These are phyloP conservation scores for Sporobolomyces phaffii DNA, from an alignment of 768 basidiomycete genomes.

Conservation along the genomic window DNA sequence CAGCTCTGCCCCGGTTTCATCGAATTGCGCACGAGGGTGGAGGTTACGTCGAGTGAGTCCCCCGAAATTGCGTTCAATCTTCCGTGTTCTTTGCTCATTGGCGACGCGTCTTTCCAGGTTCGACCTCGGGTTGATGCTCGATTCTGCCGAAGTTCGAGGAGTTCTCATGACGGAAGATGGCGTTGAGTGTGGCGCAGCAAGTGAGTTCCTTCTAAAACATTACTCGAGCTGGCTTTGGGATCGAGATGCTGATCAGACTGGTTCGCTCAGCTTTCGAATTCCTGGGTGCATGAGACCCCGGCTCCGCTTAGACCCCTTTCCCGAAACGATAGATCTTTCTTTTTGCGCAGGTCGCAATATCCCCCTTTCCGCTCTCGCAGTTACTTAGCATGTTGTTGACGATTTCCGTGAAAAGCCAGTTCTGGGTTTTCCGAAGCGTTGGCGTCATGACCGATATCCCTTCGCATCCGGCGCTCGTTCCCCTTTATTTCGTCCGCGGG, in stretches of 20 bases:
- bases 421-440: no score
- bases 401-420: no score
- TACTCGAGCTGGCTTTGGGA: no score
- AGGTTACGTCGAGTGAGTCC: conserved; percentile 35
- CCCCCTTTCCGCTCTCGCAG: neutral
- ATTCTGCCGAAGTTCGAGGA: conserved; percentile 36
- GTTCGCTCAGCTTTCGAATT: conserved; percentile 32
- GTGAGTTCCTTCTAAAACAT: neutral
- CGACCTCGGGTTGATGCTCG: conserved; percentile 32
- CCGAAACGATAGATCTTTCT: neutral
- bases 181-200: conserved; percentile 33
- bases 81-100: no score
- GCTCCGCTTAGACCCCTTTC: neutral
- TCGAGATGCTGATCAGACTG: no score
- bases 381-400: neutral
- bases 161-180: conserved; percentile 37
- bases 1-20: conserved; percentile 64
- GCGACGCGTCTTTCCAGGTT: no score
- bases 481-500: neutral
- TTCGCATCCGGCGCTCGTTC: neutral
- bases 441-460: no score
- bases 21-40: conserved; percentile 14
- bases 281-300: conserved; percentile 9
- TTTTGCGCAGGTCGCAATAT: neutral
- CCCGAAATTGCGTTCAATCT: no score